Base-by-base conservation (phyloP, 805 yeast genomes). In the Spencermartinsiella europaea region DNA sequence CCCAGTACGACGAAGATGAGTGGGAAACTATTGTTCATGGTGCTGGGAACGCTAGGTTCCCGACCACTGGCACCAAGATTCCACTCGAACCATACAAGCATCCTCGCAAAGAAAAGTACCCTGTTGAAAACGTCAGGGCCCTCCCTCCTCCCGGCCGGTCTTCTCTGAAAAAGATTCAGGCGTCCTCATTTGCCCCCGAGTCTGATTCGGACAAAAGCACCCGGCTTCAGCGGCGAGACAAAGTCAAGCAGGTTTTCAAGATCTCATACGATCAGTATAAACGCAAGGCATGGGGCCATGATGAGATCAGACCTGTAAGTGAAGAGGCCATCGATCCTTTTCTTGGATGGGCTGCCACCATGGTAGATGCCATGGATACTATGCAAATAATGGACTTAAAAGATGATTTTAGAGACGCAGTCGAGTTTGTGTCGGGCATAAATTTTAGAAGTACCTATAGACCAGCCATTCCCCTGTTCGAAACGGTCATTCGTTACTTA, bases 301-400 rank as follows among this genome's bases (percentile, higher is more conserved):
- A 75, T 50, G 79, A 73, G 48, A 58, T 74, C 3, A 51, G 51
- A 17, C 79, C 79, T 1, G 38, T 73, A 2, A 51, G 71, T 1
- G 58, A 62, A 15, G 35, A 44, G 21, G n/a, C 48, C 28, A 46
- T 45, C 5, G 69, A 73, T 47, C 67, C 76, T 1, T 72, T 74
- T 50, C 64, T 67, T 37, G 77, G 77, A 1, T 76, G 80, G 80
- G 74, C 79, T 3, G 71, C 77, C 0, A 69, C 77, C 2, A 63
- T 76, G 3, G 64, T 79, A 4, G 83, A 79, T 49, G 63, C 79
- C 1, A 55, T 79, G 31, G 83, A 79, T 52, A 72, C 81, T 1
- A 55, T 79, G 38, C 63, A 61, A 44, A 58, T 79, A n/a, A 68
- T 77, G 72, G 72, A 64, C 5, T 62, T 74, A 38, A 52, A 56